phyloP scores from a whole-genome alignment of 1,284 basidiomycete species.

The Ustilago trichophora region DNA sequence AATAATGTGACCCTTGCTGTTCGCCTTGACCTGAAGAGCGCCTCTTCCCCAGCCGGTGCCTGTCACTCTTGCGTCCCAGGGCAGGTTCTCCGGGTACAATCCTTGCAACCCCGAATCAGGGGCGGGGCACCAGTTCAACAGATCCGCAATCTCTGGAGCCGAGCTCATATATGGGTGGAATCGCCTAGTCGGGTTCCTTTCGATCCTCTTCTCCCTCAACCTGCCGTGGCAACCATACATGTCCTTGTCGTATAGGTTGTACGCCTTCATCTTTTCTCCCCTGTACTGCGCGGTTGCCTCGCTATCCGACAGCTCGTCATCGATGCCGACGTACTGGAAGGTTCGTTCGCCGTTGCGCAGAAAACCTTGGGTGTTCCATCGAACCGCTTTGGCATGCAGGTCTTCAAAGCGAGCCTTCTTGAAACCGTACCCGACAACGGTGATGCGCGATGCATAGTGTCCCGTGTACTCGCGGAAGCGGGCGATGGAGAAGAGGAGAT shows the following conservation, averaged over 20 bases:
- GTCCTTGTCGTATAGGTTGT: conserved; percentile 70
- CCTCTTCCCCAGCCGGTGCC: conserved; percentile 58
- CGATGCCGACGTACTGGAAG: conserved; percentile 83
- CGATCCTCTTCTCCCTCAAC: conserved; percentile 76
- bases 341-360: conserved; percentile 55
- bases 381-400: conserved; percentile 82
- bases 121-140: conserved; percentile 88
- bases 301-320: conserved; percentile 72
- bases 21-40: conserved; percentile 44
- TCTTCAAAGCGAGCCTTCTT: conserved; percentile 84
- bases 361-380: conserved; percentile 73
- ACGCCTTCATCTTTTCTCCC: conserved; percentile 69
- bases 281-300: conserved; percentile 70
- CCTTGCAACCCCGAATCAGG: conserved; percentile 61
- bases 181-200: conserved; percentile 79
- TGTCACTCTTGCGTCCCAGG: conserved; percentile 58
- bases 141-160: conserved; percentile 68
- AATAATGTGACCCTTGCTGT: conserved; percentile 38
- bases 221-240: conserved; percentile 85
- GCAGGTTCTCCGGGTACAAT: conserved; percentile 57
- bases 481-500: conserved; percentile 88
- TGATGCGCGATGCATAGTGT: conserved; percentile 80
- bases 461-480: conserved; percentile 88
- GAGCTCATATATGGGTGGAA: conserved; percentile 87
- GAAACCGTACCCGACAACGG: conserved; percentile 91